Conservation (phyloP, 1,284 basidiomycete genomes). For the Sutorius eximius region DNA sequence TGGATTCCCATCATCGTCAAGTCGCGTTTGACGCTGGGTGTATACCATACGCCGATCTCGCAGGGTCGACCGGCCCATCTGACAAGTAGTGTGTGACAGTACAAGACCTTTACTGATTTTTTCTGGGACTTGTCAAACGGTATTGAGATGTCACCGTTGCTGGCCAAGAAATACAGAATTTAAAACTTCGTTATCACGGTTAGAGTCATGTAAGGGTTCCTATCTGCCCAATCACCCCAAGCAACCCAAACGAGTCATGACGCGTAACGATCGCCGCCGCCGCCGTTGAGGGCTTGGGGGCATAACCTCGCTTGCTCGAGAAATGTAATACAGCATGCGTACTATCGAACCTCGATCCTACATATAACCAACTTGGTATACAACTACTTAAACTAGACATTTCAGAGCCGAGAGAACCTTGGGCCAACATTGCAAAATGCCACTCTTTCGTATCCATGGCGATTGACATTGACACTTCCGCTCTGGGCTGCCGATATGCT, state of each 20-base stretch:
- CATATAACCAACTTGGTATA: too few relatives aligned
- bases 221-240: too few relatives aligned
- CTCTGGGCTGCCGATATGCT: background rate
- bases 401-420: background rate
- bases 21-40: conserved; percentile 22
- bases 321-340: too few relatives aligned
- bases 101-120: too few relatives aligned
- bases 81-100: too few relatives aligned
- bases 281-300: too few relatives aligned
- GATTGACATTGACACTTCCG: background rate
- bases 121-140: background rate
- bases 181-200: background rate
- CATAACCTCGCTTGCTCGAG: background rate
- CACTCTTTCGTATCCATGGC: background rate
- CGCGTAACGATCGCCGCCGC: background rate
- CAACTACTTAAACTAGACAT: background rate
- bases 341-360: too few relatives aligned
- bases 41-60: background rate
- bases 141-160: background rate
- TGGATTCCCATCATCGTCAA: conserved; percentile 29
- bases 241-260: background rate
- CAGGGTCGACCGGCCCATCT: too few relatives aligned
- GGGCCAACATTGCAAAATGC: background rate
- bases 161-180: too few relatives aligned
- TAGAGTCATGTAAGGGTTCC: too few relatives aligned